These are phyloP conservation scores for Sextonia rubra DNA, from an alignment of 164 flowering plant genomes.

Conservation along the genomic window DNA sequence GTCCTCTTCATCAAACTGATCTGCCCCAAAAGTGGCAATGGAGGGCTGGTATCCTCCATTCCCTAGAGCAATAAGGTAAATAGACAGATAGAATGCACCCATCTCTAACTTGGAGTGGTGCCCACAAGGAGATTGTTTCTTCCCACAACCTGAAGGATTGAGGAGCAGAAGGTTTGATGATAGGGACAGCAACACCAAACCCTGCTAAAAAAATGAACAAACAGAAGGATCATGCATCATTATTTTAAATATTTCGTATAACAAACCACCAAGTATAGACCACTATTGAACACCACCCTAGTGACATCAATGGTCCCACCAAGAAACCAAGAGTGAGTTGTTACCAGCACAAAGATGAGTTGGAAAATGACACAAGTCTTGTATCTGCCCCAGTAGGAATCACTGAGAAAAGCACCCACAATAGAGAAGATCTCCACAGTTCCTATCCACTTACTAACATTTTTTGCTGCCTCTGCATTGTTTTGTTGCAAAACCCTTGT, in stretches of 20 bases:
- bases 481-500: constrained; percentile 70
- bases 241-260: neutral
- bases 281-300: too few species aligned
- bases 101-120: constrained; percentile 48
- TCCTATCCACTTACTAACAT: constrained; percentile 94
- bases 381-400: constrained; percentile 94
- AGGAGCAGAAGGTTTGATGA: constrained; percentile 57
- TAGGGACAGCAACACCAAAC: constrained; percentile 54
- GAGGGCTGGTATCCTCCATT: constrained; percentile 93
- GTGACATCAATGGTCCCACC: too few species aligned
- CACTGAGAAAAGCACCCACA: constrained; percentile 87
- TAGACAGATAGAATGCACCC: constrained; percentile 59
- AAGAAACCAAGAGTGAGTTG: too few species aligned
- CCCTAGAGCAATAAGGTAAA: constrained; percentile 74
- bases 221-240: neutral
- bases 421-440: constrained; percentile 93
- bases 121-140: constrained; percentile 34
- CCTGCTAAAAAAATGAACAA: constrained; percentile 37
- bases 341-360: constrained; percentile 61
- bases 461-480: constrained; percentile 89
- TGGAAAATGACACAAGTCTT: constrained; percentile 88
- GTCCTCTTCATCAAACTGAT: constrained; percentile 80
- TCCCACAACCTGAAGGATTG: constrained; percentile 69
- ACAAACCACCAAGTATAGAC: neutral
- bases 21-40: constrained; percentile 90